phyloP scores from a whole-genome alignment of 2,329 filamentous ascomycete species.

The Plenodomus biglobosus region DNA sequence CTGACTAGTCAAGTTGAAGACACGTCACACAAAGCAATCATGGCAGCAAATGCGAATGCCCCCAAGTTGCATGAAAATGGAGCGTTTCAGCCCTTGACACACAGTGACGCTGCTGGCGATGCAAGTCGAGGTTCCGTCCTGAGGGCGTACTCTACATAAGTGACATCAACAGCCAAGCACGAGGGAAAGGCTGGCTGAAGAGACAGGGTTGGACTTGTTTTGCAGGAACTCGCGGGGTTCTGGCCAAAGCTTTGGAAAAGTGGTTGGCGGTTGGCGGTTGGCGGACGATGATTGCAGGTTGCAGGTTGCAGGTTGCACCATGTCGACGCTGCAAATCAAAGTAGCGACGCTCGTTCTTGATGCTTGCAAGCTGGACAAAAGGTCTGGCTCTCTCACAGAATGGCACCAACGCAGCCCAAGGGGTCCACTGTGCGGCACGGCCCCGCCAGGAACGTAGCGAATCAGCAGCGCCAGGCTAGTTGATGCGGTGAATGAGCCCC shows the following conservation, averaged over 20 bases:
- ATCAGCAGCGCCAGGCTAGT: conserved; percentile 8
- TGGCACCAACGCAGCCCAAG: not conserved
- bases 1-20: not conserved
- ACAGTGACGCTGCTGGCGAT: too few species aligned
- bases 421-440: not conserved
- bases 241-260: conserved; percentile 2
- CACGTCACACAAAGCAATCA: conserved; percentile 14
- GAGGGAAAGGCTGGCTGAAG: too few species aligned
- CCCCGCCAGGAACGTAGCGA: conserved; percentile 24
- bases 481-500: conserved; percentile 30
- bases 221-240: conserved; percentile 9
- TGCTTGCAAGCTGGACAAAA: not conserved
- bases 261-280: not conserved
- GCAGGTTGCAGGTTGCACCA: too few species aligned
- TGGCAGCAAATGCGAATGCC: too few species aligned
- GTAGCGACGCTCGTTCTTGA: not conserved
- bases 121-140: too few species aligned
- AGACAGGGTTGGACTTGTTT: not conserved
- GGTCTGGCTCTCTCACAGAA: not conserved
- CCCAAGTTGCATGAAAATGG: too few species aligned
- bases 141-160: too few species aligned
- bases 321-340: not conserved
- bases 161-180: not conserved
- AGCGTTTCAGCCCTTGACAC: too few species aligned
- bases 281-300: too few species aligned